Evolutionary conservation across 192 early-diverging fungal genomes (phyloP), one percentile per base, ranked within the genome.

Genomic region (Allomyces arbusculus): DNA sequence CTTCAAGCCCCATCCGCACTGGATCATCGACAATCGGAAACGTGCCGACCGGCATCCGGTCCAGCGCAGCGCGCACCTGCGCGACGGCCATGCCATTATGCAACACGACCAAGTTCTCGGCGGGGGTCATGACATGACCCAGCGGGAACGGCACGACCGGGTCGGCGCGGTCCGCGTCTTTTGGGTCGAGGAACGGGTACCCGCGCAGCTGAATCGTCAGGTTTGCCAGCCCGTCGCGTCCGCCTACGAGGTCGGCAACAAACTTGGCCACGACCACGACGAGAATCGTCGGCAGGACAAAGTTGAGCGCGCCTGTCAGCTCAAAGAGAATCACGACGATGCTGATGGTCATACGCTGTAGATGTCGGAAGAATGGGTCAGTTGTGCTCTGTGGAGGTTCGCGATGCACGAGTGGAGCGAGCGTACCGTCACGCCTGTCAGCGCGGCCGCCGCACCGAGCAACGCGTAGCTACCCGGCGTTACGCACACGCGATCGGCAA

Each of bases 271-370:
- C 81, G 81, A 90, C 84, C 22, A 90, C 76, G 24, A 85, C 84
- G 65, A 90, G 85, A 78, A 87, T 82, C 3, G 83, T 85, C 1
- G 85, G 85, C 44, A 95, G 77, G 61, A 87, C 81, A 71, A 95
- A 99, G 16, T 88, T 89, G 24, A 99, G 74, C 2, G 94, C 90
- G 20, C 93, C 93, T 0, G 96, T 99, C 66, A 99, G 76, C 71
- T 99, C 96, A 76, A 96, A 99, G 92, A 97, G 95, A 72, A 99
- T 97, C 11, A 99, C 94, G 0, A 92, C 91, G 23, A 93, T 58
- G 20, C 16, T 20, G 50, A 58, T 58, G 16, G 50, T 58, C 50
- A 58, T 14, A 16, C 50, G 50, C 50, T 58, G 20, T 76, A 24
- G 87, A n/a, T n/a, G 87, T 4, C 90, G 63, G 62, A 70, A 67